These are phyloP conservation scores for Paecilomyces formosus DNA, from an alignment of 2,329 filamentous ascomycete genomes.

Conservation along the genomic window DNA sequence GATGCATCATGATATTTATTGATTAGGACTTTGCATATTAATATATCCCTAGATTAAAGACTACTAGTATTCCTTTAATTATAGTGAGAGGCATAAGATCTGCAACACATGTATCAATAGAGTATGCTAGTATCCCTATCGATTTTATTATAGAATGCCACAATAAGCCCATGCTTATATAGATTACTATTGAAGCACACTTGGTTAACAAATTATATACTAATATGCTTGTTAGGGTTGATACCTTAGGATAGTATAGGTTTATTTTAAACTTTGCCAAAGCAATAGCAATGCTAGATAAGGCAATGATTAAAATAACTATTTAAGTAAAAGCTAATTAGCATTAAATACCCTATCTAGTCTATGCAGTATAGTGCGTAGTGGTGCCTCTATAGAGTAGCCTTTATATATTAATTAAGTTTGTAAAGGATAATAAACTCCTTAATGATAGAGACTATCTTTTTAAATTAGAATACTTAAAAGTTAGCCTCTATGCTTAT, in stretches of 20 bases:
- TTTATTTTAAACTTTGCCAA: not conserved
- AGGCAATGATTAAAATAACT: not conserved
- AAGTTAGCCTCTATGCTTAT: no score
- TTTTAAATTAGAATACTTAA: not conserved
- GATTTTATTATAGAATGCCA: not conserved
- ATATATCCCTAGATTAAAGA: not conserved
- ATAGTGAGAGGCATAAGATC: not conserved
- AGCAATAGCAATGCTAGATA: not conserved
- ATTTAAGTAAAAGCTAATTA: not conserved
- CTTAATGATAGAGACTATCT: not conserved
- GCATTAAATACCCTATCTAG: not conserved
- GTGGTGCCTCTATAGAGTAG: not conserved
- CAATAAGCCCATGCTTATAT: not conserved
- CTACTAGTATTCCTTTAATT: not conserved
- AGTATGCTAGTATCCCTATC: not conserved
- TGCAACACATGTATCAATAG: not conserved
- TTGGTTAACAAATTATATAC: not conserved
- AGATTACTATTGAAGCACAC: not conserved
- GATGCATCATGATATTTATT: not conserved
- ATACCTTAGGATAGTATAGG: not conserved
- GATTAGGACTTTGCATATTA: not conserved
- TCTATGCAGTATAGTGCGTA: not conserved
- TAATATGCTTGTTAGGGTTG: not conserved
- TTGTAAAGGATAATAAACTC: not conserved
- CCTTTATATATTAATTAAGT: not conserved